Conservation (phyloP, 139 green algal species). For the Chlorella sp. region DNA sequence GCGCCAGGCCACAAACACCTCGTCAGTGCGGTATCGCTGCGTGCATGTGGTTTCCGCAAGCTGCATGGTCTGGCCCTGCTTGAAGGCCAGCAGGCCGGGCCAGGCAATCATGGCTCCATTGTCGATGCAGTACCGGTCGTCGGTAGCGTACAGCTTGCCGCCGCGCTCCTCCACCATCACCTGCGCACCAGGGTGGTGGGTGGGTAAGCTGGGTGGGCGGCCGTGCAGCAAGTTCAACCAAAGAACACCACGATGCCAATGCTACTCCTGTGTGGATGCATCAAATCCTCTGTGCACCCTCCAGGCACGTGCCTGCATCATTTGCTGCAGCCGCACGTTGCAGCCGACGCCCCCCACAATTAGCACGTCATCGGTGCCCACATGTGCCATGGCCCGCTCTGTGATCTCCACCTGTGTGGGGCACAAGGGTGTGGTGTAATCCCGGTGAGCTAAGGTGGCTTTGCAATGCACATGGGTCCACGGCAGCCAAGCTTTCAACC, state of each 20-base stretch:
- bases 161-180: constrained; percentile 74
- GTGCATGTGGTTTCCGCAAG: constrained; percentile 81
- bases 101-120: constrained; percentile 97
- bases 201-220: no score
- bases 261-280: background rate
- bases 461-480: no score
- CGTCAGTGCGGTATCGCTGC: constrained; percentile 91
- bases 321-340: constrained; percentile 90
- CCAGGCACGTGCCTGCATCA: constrained; percentile 74
- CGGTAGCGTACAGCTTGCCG: constrained; percentile 73
- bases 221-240: background rate
- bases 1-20: constrained; percentile 80
- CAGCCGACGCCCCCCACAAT: constrained; percentile 95
- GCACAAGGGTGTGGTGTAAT: no score
- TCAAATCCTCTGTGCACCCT: no score
- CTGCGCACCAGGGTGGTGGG: background rate
- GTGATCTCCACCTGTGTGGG: constrained; percentile 82
- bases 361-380: constrained; percentile 78
- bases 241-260: no score
- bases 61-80: constrained; percentile 48
- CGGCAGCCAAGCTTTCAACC: no score
- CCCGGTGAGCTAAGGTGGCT: no score
- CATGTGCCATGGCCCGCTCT: constrained; percentile 93
- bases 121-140: constrained; percentile 93
- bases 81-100: constrained; percentile 83